Evolutionary conservation across 2,329 filamentous ascomycete species (phyloP).

Genomic region (Westerdykella aurantiaca): DNA sequence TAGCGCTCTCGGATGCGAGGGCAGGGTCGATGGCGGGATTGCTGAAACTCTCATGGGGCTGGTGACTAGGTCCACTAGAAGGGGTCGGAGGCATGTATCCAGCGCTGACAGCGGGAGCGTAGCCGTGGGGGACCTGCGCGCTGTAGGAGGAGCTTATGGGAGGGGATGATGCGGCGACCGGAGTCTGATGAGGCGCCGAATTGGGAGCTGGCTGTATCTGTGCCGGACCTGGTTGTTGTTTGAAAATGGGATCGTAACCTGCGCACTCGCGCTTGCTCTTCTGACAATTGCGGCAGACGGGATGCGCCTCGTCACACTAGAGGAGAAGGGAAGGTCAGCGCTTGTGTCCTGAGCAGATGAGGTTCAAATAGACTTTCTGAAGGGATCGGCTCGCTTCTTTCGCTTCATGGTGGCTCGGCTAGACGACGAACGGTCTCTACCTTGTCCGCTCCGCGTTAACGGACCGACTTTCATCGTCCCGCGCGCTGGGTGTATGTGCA

Average conservation of each 20-base stretch:
- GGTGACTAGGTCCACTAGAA: slow-evolving; percentile 32
- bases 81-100: slow-evolving; percentile 32
- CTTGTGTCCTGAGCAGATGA: slow-evolving; percentile 15
- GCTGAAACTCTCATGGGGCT: slow-evolving; percentile 50
- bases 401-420: slow-evolving; percentile 38
- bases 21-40: slow-evolving; percentile 61
- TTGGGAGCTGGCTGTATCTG: slow-evolving; percentile 67
- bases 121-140: slow-evolving; percentile 40
- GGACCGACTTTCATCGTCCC: slow-evolving; percentile 20
- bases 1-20: slow-evolving; percentile 46
- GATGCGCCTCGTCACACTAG: slow-evolving; percentile 94
- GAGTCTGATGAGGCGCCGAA: slow-evolving; percentile 31
- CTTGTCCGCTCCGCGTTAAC: slow-evolving; percentile 14
- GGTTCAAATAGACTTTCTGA: slow-evolving; percentile 26
- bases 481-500: slow-evolving; percentile 3
- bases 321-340: slow-evolving; percentile 22
- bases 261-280: slow-evolving; percentile 84
- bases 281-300: slow-evolving; percentile 82
- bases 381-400: slow-evolving; percentile 33
- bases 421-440: slow-evolving; percentile 18
- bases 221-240: slow-evolving; percentile 63
- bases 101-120: slow-evolving; percentile 42
- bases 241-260: slow-evolving; percentile 84
- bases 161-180: slow-evolving; percentile 28
- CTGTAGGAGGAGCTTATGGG: slow-evolving; percentile 31